Conservation (phyloP, 768 basidiomycete genomes). For the Suillus weaverae region DNA sequence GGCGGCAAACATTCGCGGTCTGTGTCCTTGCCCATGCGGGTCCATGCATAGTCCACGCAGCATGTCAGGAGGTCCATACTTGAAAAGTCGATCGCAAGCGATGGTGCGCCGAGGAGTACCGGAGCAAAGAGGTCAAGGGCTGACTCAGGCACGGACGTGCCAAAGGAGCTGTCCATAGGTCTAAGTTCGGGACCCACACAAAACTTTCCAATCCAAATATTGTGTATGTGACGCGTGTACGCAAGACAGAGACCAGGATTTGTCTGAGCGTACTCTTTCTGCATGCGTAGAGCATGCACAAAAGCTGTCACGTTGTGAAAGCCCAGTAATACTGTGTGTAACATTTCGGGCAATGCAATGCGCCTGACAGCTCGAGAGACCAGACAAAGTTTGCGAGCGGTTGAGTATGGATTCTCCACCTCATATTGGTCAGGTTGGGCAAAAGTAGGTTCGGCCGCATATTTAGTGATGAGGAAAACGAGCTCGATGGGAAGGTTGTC, state of each 20-base stretch:
- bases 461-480: not conserved
- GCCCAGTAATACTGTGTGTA: conserved; percentile 38
- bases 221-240: conserved; percentile 32
- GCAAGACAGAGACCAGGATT: conserved; percentile 30
- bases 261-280: conserved; percentile 12
- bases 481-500: conserved; percentile 36
- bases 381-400: conserved; percentile 32
- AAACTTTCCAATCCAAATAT: conserved; percentile 35
- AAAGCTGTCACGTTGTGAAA: conserved; percentile 20
- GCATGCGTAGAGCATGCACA: conserved; percentile 32
- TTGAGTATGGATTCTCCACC: conserved; percentile 15
- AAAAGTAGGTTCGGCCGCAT: conserved; percentile 34
- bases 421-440: conserved; percentile 18
- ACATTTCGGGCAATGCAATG: conserved; percentile 37
- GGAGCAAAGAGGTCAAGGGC: conserved; percentile 18
- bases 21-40: no score
- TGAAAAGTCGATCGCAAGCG: not conserved
- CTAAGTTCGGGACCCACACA: conserved; percentile 15
- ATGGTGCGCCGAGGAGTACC: conserved; percentile 5
- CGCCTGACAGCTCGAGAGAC: conserved; percentile 35
- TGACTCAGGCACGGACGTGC: conserved; percentile 15
- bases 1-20: conserved; percentile 24
- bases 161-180: conserved; percentile 6
- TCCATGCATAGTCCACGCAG: conserved; percentile 21
- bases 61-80: conserved; percentile 39